Conservation (phyloP, 202 grass and related monocot genomes). For the Eragrostis tef region DNA sequence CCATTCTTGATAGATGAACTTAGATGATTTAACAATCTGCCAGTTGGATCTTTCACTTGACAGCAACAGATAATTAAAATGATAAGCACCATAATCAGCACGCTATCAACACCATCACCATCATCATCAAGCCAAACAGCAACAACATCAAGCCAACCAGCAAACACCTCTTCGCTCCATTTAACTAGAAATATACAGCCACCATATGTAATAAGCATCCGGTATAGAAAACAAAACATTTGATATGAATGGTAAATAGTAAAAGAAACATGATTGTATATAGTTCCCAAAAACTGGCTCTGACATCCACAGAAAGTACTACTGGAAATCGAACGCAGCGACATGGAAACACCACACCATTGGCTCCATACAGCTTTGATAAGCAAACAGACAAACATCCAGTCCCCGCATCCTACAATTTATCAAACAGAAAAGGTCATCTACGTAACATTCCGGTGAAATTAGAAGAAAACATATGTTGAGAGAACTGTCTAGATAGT, state of each 20-base stretch:
- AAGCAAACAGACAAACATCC: conserved; percentile 32
- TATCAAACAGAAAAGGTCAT: not conserved
- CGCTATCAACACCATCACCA: not conserved
- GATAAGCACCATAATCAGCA: not conserved
- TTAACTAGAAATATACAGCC: conserved; percentile 27
- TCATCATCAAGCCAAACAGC: conserved; percentile 21
- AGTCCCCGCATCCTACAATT: conserved; percentile 29
- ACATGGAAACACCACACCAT: not conserved
- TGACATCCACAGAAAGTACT: conserved; percentile 4
- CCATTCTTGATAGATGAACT: not conserved
- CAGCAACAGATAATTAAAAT: not conserved
- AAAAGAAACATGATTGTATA: not conserved
- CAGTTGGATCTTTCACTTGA: conserved; percentile 12
- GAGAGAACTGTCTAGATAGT: conserved; percentile 42
- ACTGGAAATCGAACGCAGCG: conserved; percentile 9
- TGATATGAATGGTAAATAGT: conserved; percentile 9
- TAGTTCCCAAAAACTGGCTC: not conserved
- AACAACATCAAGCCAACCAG: conserved; percentile 2
- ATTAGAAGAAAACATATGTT: conserved; percentile 26
- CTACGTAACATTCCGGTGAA: conserved; percentile 27
- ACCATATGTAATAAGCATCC: not conserved
- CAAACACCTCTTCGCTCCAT: conserved; percentile 20
- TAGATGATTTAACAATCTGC: conserved; percentile 30
- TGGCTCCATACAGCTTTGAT: conserved; percentile 10
- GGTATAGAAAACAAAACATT: not conserved